A percentile compares a stretch with the other conserved stretches of the same genome.
Conservation (phyloP, 345 rosid species). For the Brassica carinata region DNA sequence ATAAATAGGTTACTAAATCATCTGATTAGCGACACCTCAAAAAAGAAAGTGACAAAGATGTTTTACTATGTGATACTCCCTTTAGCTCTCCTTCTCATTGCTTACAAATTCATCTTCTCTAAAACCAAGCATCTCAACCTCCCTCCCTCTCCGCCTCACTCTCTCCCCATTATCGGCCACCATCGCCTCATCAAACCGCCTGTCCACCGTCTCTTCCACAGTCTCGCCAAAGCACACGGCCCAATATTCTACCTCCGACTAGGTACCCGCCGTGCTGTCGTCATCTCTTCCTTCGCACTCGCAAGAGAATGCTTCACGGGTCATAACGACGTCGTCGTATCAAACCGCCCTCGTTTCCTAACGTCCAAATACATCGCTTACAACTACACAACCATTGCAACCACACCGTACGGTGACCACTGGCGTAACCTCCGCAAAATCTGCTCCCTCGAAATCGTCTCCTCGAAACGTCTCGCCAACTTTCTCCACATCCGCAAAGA, state of each 20-base stretch:
- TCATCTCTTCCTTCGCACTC: conserved; percentile 48
- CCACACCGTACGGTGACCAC: conserved; percentile 56
- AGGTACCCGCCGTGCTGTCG: conserved; percentile 43
- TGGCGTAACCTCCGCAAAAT: conserved; percentile 52
- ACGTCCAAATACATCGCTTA: conserved; percentile 50
- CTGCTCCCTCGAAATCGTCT: conserved; percentile 28
- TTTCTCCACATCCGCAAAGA: conserved; percentile 22
- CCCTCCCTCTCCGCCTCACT: conserved; percentile 47
- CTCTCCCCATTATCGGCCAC: conserved; percentile 61
- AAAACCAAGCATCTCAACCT: conserved; percentile 21
- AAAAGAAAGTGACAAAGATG: conserved; percentile 9
- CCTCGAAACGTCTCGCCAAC: conserved; percentile 24
- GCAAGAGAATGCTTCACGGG: conserved; percentile 54
- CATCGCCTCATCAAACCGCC: conserved; percentile 48
- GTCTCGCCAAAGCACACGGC: conserved; percentile 41
- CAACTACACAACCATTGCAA: conserved; percentile 37
- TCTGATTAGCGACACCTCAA: background rate
- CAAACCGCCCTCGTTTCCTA: conserved; percentile 52
- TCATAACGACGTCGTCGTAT: conserved; percentile 52
- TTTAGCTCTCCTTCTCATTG: conserved; percentile 17
- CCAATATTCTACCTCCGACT: conserved; percentile 48
- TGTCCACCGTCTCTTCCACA: conserved; percentile 38
- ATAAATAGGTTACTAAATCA: background rate
- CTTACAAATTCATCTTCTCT: conserved; percentile 27
- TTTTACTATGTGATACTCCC: conserved; percentile 29